These are phyloP conservation scores for Pinus tabuliformis DNA, from an alignment of 75 land plant species.

Conservation along the genomic window DNA sequence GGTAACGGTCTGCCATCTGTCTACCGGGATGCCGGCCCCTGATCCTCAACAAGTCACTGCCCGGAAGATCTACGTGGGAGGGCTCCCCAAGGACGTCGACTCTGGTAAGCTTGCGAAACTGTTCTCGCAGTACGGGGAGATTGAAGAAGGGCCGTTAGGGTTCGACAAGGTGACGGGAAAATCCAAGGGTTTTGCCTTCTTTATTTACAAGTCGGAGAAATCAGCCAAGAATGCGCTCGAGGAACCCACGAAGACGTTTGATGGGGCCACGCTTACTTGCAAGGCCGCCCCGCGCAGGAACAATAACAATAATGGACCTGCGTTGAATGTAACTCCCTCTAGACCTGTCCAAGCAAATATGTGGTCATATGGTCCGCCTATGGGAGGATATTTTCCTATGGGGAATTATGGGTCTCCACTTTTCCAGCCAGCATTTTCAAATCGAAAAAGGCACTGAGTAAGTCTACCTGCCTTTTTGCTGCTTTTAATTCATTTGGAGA, in stretches of 20 bases:
- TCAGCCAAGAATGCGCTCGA: constrained; percentile 34
- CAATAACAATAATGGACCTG: too few species aligned
- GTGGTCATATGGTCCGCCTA: too few species aligned
- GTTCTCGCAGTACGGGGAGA: constrained; percentile 45
- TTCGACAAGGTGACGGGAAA: constrained; percentile 41
- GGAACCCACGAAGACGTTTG: neutral
- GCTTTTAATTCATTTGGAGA: too few species aligned
- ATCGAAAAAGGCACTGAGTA: too few species aligned
- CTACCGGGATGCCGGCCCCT: constrained; percentile 2
- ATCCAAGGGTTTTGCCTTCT: constrained; percentile 33
- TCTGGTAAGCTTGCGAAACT: constrained; percentile 20
- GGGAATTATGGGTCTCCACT: too few species aligned
- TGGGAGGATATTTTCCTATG: too few species aligned
- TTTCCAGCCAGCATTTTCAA: too few species aligned
- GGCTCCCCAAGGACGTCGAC: neutral
- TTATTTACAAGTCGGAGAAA: constrained; percentile 35
- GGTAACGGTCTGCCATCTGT: constrained; percentile 6
- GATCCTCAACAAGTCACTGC: neutral
- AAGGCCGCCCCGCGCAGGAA: too few species aligned
- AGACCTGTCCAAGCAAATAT: too few species aligned
- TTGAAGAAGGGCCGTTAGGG: constrained; percentile 50
- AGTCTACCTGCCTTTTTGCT: too few species aligned
- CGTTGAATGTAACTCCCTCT: too few species aligned
- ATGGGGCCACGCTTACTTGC: too few species aligned
- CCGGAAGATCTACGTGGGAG: constrained; percentile 15